These are phyloP conservation scores for Apiospora aurea DNA, from an alignment of 2,329 filamentous ascomycete species.

Conservation along the genomic window DNA sequence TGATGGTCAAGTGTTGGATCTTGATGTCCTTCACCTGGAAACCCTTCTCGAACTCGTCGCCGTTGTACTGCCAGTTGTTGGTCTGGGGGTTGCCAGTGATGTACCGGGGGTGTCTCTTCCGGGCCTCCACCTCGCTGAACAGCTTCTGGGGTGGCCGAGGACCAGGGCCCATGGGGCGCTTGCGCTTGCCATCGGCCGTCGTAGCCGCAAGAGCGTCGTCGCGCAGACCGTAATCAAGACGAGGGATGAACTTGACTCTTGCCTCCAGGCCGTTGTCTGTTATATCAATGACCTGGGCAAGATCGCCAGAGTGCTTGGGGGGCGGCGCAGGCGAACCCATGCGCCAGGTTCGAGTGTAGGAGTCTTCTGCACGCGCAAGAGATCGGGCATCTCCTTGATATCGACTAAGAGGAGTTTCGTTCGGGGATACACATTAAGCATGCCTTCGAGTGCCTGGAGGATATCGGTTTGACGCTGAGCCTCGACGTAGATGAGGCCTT, in stretches of 20 bases:
- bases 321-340: constrained; percentile 87
- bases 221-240: constrained; percentile 88
- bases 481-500: constrained; percentile 95
- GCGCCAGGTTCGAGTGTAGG: constrained; percentile 85
- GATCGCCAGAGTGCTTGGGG: constrained; percentile 85
- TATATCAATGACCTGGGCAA: constrained; percentile 91
- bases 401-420: constrained; percentile 88
- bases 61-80: constrained; percentile 84
- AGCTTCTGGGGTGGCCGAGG: constrained; percentile 85
- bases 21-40: constrained; percentile 95
- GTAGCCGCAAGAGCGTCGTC: constrained; percentile 68
- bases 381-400: constrained; percentile 96
- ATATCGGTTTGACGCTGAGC: constrained; percentile 88
- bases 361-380: constrained; percentile 89
- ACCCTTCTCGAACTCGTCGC: constrained; percentile 89
- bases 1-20: constrained; percentile 83
- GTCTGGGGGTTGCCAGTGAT: constrained; percentile 74
- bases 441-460: constrained; percentile 78
- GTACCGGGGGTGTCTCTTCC: constrained; percentile 78
- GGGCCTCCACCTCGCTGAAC: constrained; percentile 92
- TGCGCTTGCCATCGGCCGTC: constrained; percentile 75
- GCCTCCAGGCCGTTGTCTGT: constrained; percentile 93
- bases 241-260: constrained; percentile 84
- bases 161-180: constrained; percentile 67
- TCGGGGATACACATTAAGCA: constrained; percentile 89